Evolutionary conservation across 192 early-diverging fungal genomes (phyloP).

Genomic region (Coemansia umbellata): DNA sequence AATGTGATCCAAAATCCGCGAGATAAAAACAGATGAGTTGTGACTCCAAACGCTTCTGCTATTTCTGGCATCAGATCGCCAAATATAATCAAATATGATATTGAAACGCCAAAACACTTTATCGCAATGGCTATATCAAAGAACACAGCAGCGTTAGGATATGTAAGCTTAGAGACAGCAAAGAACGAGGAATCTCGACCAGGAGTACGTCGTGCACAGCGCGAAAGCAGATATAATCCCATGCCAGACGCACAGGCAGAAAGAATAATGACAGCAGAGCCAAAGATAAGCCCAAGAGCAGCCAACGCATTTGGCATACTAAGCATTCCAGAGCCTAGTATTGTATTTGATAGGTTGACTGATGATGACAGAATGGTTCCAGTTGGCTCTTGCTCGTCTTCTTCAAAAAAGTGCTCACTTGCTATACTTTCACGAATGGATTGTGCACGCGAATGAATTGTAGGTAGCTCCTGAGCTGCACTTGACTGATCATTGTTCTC

Average conservation of each 20-base stretch:
- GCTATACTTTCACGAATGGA: slow-evolving; percentile 16
- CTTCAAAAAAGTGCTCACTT: slow-evolving; percentile 28
- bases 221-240: slow-evolving; percentile 82
- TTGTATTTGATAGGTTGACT: slow-evolving; percentile 92
- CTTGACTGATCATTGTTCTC: neutral
- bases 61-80: slow-evolving; percentile 89
- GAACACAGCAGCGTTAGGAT: slow-evolving; percentile 78
- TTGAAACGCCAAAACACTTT: slow-evolving; percentile 96
- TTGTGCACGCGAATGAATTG: slow-evolving; percentile 13
- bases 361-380: slow-evolving; percentile 65
- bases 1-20: slow-evolving; percentile 84
- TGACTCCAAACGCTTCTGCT: slow-evolving; percentile 30
- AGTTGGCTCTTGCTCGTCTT: slow-evolving; percentile 44
- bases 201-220: slow-evolving; percentile 68
- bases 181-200: slow-evolving; percentile 88
- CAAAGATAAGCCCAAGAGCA: slow-evolving; percentile 75
- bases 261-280: slow-evolving; percentile 74
- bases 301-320: slow-evolving; percentile 94
- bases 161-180: slow-evolving; percentile 85
- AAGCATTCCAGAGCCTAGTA: slow-evolving; percentile 95
- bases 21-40: slow-evolving; percentile 49
- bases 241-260: slow-evolving; percentile 70
- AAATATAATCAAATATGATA: slow-evolving; percentile 93
- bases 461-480: slow-evolving; percentile 2
- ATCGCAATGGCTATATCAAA: slow-evolving; percentile 97